Percentiles rank a stretch among this genome's conserved stretches.
Conservation (phyloP, 768 basidiomycete genomes). For the Phaeotremella fagi region DNA sequence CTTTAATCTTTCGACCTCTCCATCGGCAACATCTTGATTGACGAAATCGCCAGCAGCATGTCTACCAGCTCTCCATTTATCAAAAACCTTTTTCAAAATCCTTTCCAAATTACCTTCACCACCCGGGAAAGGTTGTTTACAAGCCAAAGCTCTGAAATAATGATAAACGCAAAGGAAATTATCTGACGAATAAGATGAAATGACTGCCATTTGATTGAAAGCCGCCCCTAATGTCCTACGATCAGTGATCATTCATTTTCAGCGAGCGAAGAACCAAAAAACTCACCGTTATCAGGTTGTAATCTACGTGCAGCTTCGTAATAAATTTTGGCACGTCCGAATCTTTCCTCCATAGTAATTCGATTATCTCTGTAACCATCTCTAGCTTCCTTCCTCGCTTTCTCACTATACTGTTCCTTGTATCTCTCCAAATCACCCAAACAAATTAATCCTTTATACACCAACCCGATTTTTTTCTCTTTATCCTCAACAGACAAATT, state of each 20-base stretch:
- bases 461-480: conserved; percentile 63
- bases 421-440: conserved; percentile 93
- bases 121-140: conserved; percentile 76
- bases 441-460: conserved; percentile 84
- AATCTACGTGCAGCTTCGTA: conserved; percentile 82
- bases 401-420: conserved; percentile 69
- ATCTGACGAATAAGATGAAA: conserved; percentile 78
- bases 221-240: conserved; percentile 56
- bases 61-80: conserved; percentile 49
- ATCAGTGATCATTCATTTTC: neutral
- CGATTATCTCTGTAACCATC: conserved; percentile 12
- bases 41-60: conserved; percentile 8
- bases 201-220: conserved; percentile 91
- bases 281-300: conserved; percentile 72
- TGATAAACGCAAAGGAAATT: conserved; percentile 73
- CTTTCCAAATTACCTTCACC: conserved; percentile 78
- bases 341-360: conserved; percentile 53
- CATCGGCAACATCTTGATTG: conserved; percentile 30
- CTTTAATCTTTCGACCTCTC: conserved; percentile 64
- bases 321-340: conserved; percentile 51
- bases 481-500: conserved; percentile 55
- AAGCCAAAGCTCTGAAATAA: conserved; percentile 88
- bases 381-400: conserved; percentile 7
- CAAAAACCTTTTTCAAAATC: conserved; percentile 63
- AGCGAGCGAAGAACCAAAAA: neutral